Evolutionary conservation across 805 yeast species (phyloP).

Genomic region (Saccharomycopsis babjevae): DNA sequence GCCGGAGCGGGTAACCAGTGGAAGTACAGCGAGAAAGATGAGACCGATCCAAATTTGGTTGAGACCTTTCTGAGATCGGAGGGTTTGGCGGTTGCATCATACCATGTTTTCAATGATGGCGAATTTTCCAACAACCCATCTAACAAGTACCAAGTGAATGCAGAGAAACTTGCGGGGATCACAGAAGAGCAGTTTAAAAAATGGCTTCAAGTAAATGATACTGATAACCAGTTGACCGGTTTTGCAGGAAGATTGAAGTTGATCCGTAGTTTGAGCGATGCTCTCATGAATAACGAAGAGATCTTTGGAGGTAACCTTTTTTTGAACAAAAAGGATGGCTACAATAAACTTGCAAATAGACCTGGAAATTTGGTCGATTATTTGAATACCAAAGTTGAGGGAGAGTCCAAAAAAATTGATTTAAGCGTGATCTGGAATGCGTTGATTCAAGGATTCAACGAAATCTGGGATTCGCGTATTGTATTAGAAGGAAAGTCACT

Average conservation of each 20-base stretch:
- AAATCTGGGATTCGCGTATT: conserved; percentile 53
- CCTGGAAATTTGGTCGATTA: conserved; percentile 49
- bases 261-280: conserved; percentile 38
- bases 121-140: conserved; percentile 28
- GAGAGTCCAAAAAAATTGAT: conserved; percentile 26
- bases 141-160: conserved; percentile 36
- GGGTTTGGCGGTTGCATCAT: conserved; percentile 54
- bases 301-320: conserved; percentile 31
- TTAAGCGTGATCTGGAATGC: conserved; percentile 43
- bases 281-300: conserved; percentile 30
- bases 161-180: conserved; percentile 29
- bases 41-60: conserved; percentile 11
- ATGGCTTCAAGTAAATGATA: conserved; percentile 39
- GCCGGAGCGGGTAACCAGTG: conserved; percentile 61
- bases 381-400: conserved; percentile 23
- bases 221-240: conserved; percentile 42
- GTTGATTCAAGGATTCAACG: conserved; percentile 43
- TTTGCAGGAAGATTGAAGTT: conserved; percentile 42
- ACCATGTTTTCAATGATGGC: conserved; percentile 44
- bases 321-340: neutral
- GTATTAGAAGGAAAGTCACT: conserved; percentile 39
- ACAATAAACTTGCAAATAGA: conserved; percentile 21
- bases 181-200: conserved; percentile 27
- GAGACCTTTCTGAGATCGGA: conserved; percentile 38
- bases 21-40: conserved; percentile 34